Evolutionary conservation across 2,329 filamentous ascomycete species (phyloP).

Genomic region (Exophiala phaeomuriformis): DNA sequence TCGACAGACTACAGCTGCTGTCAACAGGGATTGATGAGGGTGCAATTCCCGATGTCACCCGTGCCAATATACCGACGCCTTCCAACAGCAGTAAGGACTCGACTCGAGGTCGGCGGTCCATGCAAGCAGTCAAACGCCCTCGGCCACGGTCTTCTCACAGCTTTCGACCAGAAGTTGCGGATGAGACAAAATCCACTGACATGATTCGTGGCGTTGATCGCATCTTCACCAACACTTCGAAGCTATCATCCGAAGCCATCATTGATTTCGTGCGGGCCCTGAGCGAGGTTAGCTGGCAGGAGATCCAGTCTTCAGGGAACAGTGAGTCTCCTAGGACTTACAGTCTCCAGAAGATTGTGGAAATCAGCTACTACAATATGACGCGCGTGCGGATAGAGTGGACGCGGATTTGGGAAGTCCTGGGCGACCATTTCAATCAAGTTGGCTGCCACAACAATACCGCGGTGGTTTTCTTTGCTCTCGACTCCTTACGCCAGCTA

Average conservation of each 20-base stretch:
- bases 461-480: constrained; percentile 91
- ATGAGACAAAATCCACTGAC: constrained; percentile 86
- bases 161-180: constrained; percentile 72
- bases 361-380: constrained; percentile 99
- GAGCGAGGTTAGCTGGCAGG: constrained; percentile 96
- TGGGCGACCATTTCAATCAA: constrained; percentile 98
- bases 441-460: constrained; percentile 96
- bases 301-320: constrained; percentile 93
- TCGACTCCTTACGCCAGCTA: constrained; percentile 89
- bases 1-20: constrained; percentile 90
- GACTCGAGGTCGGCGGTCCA: constrained; percentile 57
- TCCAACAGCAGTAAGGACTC: constrained; percentile 44
- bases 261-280: constrained; percentile 88
- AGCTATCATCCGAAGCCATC: constrained; percentile 87
- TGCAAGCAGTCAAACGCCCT: constrained; percentile 48
- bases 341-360: constrained; percentile 94
- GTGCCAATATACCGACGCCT: constrained; percentile 62
- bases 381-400: constrained; percentile 95
- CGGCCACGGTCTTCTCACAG: constrained; percentile 43
- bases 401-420: constrained; percentile 93
- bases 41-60: constrained; percentile 82
- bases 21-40: constrained; percentile 92
- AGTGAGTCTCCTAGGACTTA: constrained; percentile 95
- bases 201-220: constrained; percentile 88
- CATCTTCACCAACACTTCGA: constrained; percentile 94